phyloP scores from a whole-genome alignment of 257 asterid species.

The Ajuga chamaepitys region DNA sequence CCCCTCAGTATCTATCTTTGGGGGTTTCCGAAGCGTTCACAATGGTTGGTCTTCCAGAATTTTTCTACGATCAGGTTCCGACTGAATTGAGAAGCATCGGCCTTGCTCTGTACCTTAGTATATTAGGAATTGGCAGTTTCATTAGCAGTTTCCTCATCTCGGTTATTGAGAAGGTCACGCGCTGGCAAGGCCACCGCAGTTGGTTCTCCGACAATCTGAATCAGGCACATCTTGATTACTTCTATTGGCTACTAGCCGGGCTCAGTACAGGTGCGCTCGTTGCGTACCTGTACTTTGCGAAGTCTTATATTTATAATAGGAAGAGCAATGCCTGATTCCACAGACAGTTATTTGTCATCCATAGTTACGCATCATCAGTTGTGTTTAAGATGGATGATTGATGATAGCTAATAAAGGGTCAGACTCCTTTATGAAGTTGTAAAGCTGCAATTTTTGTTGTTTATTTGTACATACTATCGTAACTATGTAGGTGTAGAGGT shows the following conservation, averaged over 20 bases:
- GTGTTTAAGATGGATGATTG: no score
- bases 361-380: no score
- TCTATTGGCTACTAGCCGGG: slow-evolving; percentile 59
- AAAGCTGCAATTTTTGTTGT: no score
- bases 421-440: no score
- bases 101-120: slow-evolving; percentile 45
- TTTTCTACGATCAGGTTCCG: slow-evolving; percentile 66
- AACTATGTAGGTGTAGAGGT: no score
- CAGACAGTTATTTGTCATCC: no score
- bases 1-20: slow-evolving; percentile 42
- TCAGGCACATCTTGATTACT: slow-evolving; percentile 59
- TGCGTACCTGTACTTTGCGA: slow-evolving; percentile 31
- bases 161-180: slow-evolving; percentile 31
- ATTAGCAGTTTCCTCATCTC: slow-evolving; percentile 54
- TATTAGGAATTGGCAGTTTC: slow-evolving; percentile 52
- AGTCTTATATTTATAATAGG: slow-evolving; percentile 28
- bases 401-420: no score
- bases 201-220: slow-evolving; percentile 65
- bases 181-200: slow-evolving; percentile 27
- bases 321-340: slow-evolving; percentile 11
- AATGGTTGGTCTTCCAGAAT: slow-evolving; percentile 55
- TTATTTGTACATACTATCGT: no score
- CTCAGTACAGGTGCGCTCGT: slow-evolving; percentile 24
- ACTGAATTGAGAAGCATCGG: slow-evolving; percentile 48
- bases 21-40: slow-evolving; percentile 51